phyloP scores from a whole-genome alignment of 768 basidiomycete genomes.

The Termitomyces sp. region DNA sequence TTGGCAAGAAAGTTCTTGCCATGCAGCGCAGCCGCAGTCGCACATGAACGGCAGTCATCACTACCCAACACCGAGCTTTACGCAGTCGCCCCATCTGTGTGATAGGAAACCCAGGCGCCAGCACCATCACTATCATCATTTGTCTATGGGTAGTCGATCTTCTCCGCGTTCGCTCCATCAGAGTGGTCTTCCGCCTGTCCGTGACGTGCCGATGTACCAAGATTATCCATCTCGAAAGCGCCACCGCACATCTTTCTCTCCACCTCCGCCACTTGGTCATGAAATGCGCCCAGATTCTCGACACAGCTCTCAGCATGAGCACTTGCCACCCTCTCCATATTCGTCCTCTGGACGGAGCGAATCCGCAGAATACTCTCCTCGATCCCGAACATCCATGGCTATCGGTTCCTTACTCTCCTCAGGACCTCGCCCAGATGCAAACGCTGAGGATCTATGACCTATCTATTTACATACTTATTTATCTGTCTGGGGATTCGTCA shows the following conservation, averaged over 20 bases:
- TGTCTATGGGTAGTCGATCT: slow-evolving; percentile 35
- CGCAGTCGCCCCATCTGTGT: slow-evolving; percentile 30
- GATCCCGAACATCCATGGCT: slow-evolving; percentile 73
- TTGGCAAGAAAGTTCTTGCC: slow-evolving; percentile 14
- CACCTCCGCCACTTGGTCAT: slow-evolving; percentile 39
- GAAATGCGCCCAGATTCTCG: slow-evolving; percentile 36
- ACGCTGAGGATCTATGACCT: slow-evolving; percentile 27
- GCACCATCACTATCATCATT: slow-evolving; percentile 24
- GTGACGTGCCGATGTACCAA: slow-evolving; percentile 32
- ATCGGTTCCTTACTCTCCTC: slow-evolving; percentile 69
- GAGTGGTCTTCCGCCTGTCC: slow-evolving; percentile 27
- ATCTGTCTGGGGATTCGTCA: background rate
- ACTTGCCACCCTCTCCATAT: slow-evolving; percentile 72
- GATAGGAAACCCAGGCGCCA: slow-evolving; percentile 31
- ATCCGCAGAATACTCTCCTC: slow-evolving; percentile 67
- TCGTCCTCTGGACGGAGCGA: slow-evolving; percentile 65
- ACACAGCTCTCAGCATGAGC: slow-evolving; percentile 29
- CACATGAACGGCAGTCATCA: slow-evolving; percentile 30
- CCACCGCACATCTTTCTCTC: slow-evolving; percentile 58
- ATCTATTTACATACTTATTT: slow-evolving; percentile 18
- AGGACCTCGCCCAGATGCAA: slow-evolving; percentile 36
- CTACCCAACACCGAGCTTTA: slow-evolving; percentile 36
- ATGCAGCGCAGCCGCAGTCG: slow-evolving; percentile 17
- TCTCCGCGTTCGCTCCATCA: slow-evolving; percentile 28
- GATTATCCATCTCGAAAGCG: slow-evolving; percentile 55